Conservation (phyloP, 2,329 filamentous ascomycete genomes). For the Achaetomium macrosporum region DNA sequence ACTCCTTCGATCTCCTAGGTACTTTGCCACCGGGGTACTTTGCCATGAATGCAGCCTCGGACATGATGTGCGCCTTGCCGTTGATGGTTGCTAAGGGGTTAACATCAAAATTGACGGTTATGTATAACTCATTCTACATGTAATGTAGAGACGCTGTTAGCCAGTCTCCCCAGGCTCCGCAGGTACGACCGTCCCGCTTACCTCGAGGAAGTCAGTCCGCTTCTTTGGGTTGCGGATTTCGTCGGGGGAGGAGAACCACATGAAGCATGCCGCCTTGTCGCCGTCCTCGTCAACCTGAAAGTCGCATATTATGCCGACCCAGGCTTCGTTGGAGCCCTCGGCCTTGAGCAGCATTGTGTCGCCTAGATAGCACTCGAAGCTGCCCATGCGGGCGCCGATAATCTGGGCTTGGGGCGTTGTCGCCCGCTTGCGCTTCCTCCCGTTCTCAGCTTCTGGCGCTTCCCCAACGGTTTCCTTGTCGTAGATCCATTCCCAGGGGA, state of each 20-base stretch:
- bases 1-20: slow-evolving; percentile 65
- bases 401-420: slow-evolving; percentile 46
- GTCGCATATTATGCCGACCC: slow-evolving; percentile 83
- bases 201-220: slow-evolving; percentile 68
- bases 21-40: slow-evolving; percentile 70
- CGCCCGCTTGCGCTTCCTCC: slow-evolving; percentile 32
- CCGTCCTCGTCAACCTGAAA: slow-evolving; percentile 71
- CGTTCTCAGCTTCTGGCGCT: slow-evolving; percentile 3
- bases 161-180: neutral
- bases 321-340: slow-evolving; percentile 78
- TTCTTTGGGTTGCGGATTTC: slow-evolving; percentile 82
- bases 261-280: slow-evolving; percentile 77
- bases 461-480: slow-evolving; percentile 27
- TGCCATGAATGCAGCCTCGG: slow-evolving; percentile 59
- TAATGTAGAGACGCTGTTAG: neutral
- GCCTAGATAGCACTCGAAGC: slow-evolving; percentile 73
- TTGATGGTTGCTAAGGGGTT: slow-evolving; percentile 88
- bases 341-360: slow-evolving; percentile 84
- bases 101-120: slow-evolving; percentile 79
- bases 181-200: slow-evolving; percentile 32
- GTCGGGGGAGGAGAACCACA: slow-evolving; percentile 93
- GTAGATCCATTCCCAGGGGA: slow-evolving; percentile 78
- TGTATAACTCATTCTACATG: slow-evolving; percentile 79
- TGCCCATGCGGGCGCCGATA: slow-evolving; percentile 74
- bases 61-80: slow-evolving; percentile 78